A percentile compares a stretch with the other conserved stretches of the same genome.
These are phyloP conservation scores for Rhodotorula sp. DNA, from an alignment of 1,284 basidiomycete genomes.

Conservation along the genomic window DNA sequence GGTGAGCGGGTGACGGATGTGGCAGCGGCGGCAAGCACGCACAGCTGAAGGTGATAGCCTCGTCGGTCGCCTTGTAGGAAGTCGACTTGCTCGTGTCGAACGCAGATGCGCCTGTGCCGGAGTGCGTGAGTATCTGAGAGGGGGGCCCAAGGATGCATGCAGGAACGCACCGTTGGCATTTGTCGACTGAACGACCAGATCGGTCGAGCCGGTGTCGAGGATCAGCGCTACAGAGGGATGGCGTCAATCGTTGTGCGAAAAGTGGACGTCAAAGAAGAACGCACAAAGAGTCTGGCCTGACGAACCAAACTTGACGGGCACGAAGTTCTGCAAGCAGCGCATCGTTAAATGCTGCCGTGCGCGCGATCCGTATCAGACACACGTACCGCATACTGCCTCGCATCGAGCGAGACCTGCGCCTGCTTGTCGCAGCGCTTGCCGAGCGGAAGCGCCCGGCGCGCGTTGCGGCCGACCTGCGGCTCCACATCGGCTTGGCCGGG, in stretches of 20 bases:
- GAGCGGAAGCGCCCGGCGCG: not conserved
- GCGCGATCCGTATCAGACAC: no score
- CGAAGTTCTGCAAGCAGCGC: not conserved
- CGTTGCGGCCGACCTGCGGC: not conserved
- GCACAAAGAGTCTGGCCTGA: not conserved
- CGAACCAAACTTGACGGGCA: not conserved
- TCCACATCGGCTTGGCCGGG: not conserved
- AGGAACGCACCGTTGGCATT: not conserved
- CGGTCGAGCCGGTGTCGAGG: slow-evolving; percentile 10
- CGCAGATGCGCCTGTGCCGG: not conserved
- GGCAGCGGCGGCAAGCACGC: not conserved
- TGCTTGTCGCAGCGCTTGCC: no score
- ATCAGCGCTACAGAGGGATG: not conserved
- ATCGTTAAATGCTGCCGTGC: no score
- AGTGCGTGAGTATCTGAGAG: not conserved
- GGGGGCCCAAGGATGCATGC: no score
- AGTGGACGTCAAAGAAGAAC: no score
- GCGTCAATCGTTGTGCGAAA: no score
- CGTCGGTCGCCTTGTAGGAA: not conserved
- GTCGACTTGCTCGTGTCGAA: not conserved
- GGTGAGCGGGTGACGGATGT: fast-evolving
- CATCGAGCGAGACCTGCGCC: no score
- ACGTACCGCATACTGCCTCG: no score
- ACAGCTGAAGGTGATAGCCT: not conserved
- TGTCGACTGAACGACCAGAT: slow-evolving; percentile 7